A percentile compares a stretch with the other conserved stretches of the same genome.
Evolutionary conservation across 2,329 filamentous ascomycete genomes (phyloP).

Genomic region (Apiospora saccharicola): DNA sequence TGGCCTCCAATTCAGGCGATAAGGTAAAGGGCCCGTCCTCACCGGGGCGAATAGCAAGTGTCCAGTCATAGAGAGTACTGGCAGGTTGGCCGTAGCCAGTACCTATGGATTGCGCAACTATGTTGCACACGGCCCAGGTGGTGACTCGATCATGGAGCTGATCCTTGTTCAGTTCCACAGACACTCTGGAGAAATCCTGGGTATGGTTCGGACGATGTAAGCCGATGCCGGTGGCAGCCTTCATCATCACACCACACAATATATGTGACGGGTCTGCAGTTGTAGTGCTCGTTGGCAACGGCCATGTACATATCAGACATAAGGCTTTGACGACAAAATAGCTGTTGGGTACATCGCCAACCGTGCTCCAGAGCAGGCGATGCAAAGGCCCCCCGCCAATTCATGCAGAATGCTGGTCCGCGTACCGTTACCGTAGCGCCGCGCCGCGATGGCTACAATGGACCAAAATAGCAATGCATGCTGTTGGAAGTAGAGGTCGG

Average conservation of each 20-base stretch:
- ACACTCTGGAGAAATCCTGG: constrained; percentile 82
- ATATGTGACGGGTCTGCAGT: constrained; percentile 84
- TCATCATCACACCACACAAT: constrained; percentile 85
- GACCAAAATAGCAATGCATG: constrained; percentile 88
- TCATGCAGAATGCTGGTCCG: constrained; percentile 71
- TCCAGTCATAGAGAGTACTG: constrained; percentile 80
- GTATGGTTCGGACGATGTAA: constrained; percentile 82
- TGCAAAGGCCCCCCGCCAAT: constrained; percentile 72
- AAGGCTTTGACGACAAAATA: constrained; percentile 84
- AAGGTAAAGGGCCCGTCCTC: constrained; percentile 67
- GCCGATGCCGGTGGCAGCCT: constrained; percentile 83
- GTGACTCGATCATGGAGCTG: constrained; percentile 80
- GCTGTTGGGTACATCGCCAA: constrained; percentile 78
- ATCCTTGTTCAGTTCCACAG: constrained; percentile 77
- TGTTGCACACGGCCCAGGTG: constrained; percentile 87
- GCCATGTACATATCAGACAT: constrained; percentile 83
- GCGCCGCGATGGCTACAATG: constrained; percentile 76
- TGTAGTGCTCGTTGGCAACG: constrained; percentile 81
- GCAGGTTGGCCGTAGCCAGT: constrained; percentile 85
- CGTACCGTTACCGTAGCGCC: constrained; percentile 68
- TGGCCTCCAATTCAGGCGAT: constrained; percentile 68
- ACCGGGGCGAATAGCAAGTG: constrained; percentile 66
- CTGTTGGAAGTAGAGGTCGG: constrained; percentile 79
- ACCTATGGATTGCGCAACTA: constrained; percentile 82
- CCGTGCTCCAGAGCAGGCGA: constrained; percentile 77